phyloP scores from a whole-genome alignment of 2,329 filamentous ascomycete species.

The Epichloe bromicola region DNA sequence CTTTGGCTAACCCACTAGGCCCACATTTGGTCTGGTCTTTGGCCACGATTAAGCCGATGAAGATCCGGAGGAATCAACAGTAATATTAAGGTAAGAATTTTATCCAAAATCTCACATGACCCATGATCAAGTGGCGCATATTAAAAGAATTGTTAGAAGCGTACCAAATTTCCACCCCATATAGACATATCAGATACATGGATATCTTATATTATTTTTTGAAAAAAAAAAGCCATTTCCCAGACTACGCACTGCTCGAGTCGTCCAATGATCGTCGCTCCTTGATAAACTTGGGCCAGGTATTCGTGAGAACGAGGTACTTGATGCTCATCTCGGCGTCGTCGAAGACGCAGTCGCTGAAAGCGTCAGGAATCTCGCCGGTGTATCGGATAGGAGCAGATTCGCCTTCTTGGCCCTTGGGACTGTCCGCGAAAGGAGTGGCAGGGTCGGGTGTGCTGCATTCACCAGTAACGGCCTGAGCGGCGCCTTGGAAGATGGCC shows the following conservation, averaged over 20 bases:
- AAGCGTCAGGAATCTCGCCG: constrained; percentile 36
- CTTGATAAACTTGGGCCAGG: constrained; percentile 49
- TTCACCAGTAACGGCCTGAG: constrained; percentile 30
- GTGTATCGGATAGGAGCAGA: constrained; percentile 20
- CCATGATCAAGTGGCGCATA: not conserved
- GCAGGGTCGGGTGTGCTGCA: constrained; percentile 26
- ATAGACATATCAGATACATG: not conserved
- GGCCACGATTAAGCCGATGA: too few species aligned
- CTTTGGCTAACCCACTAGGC: too few species aligned
- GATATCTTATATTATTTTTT: not conserved
- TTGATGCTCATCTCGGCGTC: constrained; percentile 48
- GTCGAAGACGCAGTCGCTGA: constrained; percentile 45
- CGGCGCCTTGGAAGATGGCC: constrained; percentile 40
- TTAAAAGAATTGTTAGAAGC: not conserved
- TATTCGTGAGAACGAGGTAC: constrained; percentile 56
- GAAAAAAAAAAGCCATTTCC: not conserved
- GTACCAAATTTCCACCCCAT: not conserved
- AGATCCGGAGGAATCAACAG: too few species aligned
- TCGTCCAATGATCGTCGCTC: constrained; percentile 24
- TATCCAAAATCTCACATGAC: not conserved
- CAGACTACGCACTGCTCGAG: constrained; percentile 6
- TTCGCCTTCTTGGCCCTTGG: constrained; percentile 11
- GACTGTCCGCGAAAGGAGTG: constrained; percentile 27
- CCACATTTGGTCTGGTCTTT: too few species aligned
- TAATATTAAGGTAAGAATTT: not conserved